phyloP scores from a whole-genome alignment of 1,284 basidiomycete genomes.

The Trametes versicolor region DNA sequence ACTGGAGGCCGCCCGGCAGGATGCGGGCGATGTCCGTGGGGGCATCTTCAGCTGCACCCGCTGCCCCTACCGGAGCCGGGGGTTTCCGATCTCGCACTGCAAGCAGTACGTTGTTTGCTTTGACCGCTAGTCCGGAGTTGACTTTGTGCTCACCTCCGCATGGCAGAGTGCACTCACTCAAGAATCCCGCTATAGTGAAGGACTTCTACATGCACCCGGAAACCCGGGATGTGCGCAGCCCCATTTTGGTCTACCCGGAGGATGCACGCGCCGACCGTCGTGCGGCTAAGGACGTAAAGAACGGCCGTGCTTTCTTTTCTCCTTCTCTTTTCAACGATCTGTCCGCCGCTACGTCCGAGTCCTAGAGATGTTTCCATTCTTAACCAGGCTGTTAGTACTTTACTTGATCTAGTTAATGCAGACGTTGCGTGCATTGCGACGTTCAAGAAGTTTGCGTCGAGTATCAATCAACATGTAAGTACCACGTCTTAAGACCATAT shows the following conservation, averaged over 20 bases:
- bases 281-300: conserved; percentile 3
- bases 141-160: neutral
- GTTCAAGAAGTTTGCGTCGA: too few species aligned
- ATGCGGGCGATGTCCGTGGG: neutral
- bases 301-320: neutral
- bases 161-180: neutral
- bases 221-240: too few species aligned
- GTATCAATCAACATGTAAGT: too few species aligned
- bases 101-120: neutral
- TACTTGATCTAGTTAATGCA: too few species aligned
- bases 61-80: conserved; percentile 3
- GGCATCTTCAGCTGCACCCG: conserved; percentile 10
- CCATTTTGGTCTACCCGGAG: conserved; percentile 8
- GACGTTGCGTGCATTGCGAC: too few species aligned
- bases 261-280: neutral
- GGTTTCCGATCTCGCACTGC: neutral
- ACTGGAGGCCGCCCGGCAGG: neutral
- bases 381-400: too few species aligned
- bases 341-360: too few species aligned
- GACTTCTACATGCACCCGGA: conserved; percentile 17
- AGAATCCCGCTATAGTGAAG: neutral
- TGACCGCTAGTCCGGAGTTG: too few species aligned
- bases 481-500: too few species aligned
- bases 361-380: too few species aligned
- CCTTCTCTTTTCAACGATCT: neutral